Conservation (phyloP, 768 basidiomycete species). For the Trametes coccinea region DNA sequence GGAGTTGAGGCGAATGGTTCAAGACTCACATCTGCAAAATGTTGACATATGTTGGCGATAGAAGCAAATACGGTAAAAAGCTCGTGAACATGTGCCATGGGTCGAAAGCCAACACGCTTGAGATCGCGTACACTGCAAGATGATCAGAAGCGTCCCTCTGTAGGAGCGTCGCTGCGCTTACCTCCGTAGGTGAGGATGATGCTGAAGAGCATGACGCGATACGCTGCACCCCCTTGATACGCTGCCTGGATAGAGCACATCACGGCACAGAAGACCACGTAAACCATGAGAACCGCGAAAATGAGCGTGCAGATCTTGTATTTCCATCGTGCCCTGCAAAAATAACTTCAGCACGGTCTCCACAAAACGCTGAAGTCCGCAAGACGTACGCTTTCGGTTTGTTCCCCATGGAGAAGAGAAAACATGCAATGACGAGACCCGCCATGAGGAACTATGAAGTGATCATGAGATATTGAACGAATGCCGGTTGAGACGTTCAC, state of each 20-base stretch:
- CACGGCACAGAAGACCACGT: conserved; percentile 82
- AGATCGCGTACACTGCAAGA: conserved; percentile 17
- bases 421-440: conserved; percentile 83
- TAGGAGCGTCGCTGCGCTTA: conserved; percentile 33
- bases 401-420: conserved; percentile 96
- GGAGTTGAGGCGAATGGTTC: conserved; percentile 56
- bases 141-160: background rate
- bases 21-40: conserved; percentile 73
- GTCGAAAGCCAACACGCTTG: conserved; percentile 44
- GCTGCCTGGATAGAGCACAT: conserved; percentile 76
- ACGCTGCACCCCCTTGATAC: conserved; percentile 61
- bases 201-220: conserved; percentile 81
- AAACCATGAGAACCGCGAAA: conserved; percentile 77
- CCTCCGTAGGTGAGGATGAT: conserved; percentile 84
- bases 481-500: background rate
- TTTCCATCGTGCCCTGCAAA: conserved; percentile 71
- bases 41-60: conserved; percentile 81
- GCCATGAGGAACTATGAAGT: conserved; percentile 71
- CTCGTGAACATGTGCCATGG: conserved; percentile 97
- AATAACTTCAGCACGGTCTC: background rate
- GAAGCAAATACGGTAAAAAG: conserved; percentile 83
- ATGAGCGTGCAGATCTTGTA: conserved; percentile 78
- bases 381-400: conserved; percentile 71
- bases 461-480: background rate
- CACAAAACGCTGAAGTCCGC: conserved; percentile 18